A percentile compares a stretch with the other conserved stretches of the same genome.
These are phyloP conservation scores for Pseudisothecium myosuroides DNA, from an alignment of 225 moss, liverwort and hornwort species.

Conservation along the genomic window DNA sequence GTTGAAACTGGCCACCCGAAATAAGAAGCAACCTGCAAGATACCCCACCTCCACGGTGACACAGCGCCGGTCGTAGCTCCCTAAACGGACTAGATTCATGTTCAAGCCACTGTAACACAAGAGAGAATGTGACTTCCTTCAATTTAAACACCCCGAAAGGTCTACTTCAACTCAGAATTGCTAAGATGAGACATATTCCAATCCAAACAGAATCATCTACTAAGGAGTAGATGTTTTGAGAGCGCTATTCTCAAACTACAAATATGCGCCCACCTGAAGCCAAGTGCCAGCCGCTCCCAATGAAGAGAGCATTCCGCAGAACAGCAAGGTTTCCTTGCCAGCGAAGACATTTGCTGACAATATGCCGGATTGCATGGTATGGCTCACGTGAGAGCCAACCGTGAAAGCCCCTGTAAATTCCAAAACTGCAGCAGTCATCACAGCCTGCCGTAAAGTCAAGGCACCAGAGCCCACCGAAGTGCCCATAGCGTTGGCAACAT, in stretches of 20 bases:
- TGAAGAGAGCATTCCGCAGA: conserved; percentile 85
- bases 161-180: neutral
- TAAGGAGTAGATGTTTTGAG: neutral
- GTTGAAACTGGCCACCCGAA: conserved; percentile 97
- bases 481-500: conserved; percentile 96
- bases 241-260: neutral
- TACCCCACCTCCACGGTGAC: neutral
- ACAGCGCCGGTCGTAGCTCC: neutral
- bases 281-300: conserved; percentile 95
- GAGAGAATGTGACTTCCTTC: neutral
- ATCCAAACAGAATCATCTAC: neutral
- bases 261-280: conserved; percentile 55
- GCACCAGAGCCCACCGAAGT: conserved; percentile 94
- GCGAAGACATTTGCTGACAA: conserved; percentile 53
- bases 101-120: neutral
- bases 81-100: neutral
- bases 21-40: conserved; percentile 81
- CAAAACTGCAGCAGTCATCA: conserved; percentile 73
- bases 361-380: conserved; percentile 95
- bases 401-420: conserved; percentile 75
- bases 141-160: neutral
- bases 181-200: neutral
- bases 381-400: conserved; percentile 91
- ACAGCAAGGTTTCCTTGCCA: conserved; percentile 63
- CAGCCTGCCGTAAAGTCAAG: conserved; percentile 75